Evolutionary conservation across 2,329 filamentous ascomycete genomes (phyloP).

Genomic region (Epichloe uncinata): DNA sequence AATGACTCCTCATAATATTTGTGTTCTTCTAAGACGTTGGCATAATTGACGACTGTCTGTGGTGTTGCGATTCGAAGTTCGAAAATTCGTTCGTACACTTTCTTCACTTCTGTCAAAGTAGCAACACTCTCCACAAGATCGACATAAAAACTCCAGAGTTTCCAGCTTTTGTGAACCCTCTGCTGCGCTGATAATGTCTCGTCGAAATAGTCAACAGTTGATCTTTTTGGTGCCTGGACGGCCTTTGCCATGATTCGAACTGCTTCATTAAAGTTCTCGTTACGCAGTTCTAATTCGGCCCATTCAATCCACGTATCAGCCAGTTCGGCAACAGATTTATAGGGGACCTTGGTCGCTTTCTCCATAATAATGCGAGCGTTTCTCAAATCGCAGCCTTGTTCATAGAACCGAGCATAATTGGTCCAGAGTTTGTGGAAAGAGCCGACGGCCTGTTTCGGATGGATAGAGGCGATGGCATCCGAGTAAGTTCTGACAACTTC

Average conservation of each 20-base stretch:
- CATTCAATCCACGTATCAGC: constrained; percentile 99
- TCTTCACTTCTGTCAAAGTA: constrained; percentile 79
- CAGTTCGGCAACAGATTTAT: constrained; percentile 92
- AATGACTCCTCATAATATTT: constrained; percentile 95
- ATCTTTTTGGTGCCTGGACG: constrained; percentile 89
- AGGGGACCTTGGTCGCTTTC: constrained; percentile 94
- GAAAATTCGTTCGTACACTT: constrained; percentile 94
- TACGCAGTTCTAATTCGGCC: constrained; percentile 94
- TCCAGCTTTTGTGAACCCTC: constrained; percentile 97
- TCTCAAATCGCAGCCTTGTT: constrained; percentile 68
- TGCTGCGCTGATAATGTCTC: constrained; percentile 89
- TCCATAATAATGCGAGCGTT: constrained; percentile 90
- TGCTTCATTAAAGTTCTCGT: constrained; percentile 90
- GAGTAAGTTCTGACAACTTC: constrained; percentile 94
- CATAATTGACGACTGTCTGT: constrained; percentile 97
- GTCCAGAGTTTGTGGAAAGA: constrained; percentile 92
- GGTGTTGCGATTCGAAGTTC: constrained; percentile 95
- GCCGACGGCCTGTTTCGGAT: constrained; percentile 87
- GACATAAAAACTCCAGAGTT: constrained; percentile 98
- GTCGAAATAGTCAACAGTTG: constrained; percentile 98
- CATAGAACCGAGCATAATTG: constrained; percentile 96
- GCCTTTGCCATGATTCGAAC: constrained; percentile 95
- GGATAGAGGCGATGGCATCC: constrained; percentile 81
- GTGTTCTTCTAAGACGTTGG: constrained; percentile 86
- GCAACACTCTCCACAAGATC: constrained; percentile 93